Percentiles rank a stretch among this genome's conserved stretches.
Conservation (phyloP, 768 basidiomycete species). For the Cystofilobasidium capitatum region DNA sequence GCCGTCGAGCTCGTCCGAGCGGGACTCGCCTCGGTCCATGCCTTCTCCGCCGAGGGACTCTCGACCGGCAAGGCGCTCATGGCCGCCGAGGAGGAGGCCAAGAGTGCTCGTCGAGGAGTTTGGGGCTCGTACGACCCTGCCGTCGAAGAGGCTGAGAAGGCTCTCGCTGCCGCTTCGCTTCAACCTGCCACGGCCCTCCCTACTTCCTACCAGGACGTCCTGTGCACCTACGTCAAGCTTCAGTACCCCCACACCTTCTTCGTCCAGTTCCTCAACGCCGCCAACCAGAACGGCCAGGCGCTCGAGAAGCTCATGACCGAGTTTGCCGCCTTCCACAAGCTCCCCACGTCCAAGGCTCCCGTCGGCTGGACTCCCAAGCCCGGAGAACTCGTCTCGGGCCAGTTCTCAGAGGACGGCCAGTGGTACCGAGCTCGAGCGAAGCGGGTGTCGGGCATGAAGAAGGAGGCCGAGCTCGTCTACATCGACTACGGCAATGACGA, state of each 20-base stretch:
- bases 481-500: conserved; percentile 84
- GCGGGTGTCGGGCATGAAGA: conserved; percentile 73
- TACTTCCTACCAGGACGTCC: conserved; percentile 54
- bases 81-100: conserved; percentile 83
- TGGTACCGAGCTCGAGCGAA: conserved; percentile 92
- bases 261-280: conserved; percentile 60
- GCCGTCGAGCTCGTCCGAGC: conserved; percentile 54
- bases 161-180: conserved; percentile 43
- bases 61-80: conserved; percentile 69
- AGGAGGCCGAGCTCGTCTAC: conserved; percentile 88
- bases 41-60: conserved; percentile 73
- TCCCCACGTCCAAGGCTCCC: conserved; percentile 48
- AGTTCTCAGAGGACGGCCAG: conserved; percentile 66
- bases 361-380: conserved; percentile 67
- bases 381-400: conserved; percentile 86
- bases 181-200: conserved; percentile 45
- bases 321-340: conserved; percentile 75
- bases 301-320: conserved; percentile 91
- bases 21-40: conserved; percentile 67
- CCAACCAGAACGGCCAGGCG: conserved; percentile 75
- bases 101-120: conserved; percentile 65
- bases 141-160: conserved; percentile 45
- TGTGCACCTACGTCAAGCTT: conserved; percentile 75
- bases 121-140: conserved; percentile 73
- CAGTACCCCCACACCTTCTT: conserved; percentile 68